Evolutionary conservation across 1,284 basidiomycete species (phyloP).

Genomic region (Trichosporon faecale): DNA sequence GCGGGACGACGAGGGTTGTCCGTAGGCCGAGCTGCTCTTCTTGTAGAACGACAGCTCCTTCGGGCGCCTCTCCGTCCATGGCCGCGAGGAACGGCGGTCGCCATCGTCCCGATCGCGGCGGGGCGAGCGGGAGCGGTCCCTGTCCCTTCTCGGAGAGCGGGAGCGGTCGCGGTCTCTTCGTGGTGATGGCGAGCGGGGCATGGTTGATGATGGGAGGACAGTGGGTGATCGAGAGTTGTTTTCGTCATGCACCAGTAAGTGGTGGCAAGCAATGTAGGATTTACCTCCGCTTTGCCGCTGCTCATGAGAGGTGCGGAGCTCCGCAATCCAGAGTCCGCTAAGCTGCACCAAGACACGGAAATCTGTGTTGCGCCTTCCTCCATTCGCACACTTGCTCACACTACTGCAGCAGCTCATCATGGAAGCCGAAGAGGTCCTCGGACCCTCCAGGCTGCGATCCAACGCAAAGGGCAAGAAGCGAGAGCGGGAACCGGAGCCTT

Average conservation of each 20-base stretch:
- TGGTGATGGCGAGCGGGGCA: constrained; percentile 40
- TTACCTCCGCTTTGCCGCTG: not conserved
- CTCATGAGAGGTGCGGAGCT: not conserved
- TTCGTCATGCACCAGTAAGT: not conserved
- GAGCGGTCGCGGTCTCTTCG: constrained; percentile 23
- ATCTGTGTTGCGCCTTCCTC: not conserved
- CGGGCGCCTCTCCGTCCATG: constrained; percentile 28
- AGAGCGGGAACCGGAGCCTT: not conserved
- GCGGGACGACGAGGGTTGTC: not conserved
- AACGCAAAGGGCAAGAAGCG: constrained; percentile 8
- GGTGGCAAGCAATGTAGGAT: constrained; percentile 10
- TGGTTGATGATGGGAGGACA: constrained; percentile 11
- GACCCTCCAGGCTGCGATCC: not conserved
- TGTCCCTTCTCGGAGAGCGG: constrained; percentile 16
- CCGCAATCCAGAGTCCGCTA: not conserved
- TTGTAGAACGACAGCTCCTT: constrained; percentile 54
- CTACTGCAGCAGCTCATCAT: not conserved
- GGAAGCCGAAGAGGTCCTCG: constrained; percentile 7
- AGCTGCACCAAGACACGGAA: not conserved
- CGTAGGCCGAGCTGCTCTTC: constrained; percentile 30
- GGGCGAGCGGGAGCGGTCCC: not conserved
- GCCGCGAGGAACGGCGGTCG: not conserved
- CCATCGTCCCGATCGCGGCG: constrained; percentile 13
- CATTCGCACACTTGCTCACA: not conserved
- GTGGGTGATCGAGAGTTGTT: constrained; percentile 4